These are phyloP conservation scores for Sutorius eximius DNA, from an alignment of 1,284 basidiomycete genomes.

Conservation along the genomic window DNA sequence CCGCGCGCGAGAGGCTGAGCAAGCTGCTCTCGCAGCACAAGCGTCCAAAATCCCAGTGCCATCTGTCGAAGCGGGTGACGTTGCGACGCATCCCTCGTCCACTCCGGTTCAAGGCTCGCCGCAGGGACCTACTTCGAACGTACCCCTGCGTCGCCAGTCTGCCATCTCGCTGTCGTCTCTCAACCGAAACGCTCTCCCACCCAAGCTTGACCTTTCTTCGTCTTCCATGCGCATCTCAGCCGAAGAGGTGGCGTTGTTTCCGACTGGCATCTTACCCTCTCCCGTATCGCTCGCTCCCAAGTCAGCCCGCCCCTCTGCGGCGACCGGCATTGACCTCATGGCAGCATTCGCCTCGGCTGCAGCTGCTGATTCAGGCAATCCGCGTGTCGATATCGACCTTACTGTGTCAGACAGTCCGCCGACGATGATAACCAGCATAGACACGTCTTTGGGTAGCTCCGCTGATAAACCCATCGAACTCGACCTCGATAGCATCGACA, in stretches of 20 bases:
- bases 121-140: conserved; percentile 31
- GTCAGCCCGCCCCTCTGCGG: conserved; percentile 58
- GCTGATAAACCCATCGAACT: conserved; percentile 80
- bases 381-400: conserved; percentile 46
- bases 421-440: conserved; percentile 35
- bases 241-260: conserved; percentile 57
- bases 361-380: conserved; percentile 27
- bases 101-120: conserved; percentile 25
- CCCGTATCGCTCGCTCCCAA: conserved; percentile 77
- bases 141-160: conserved; percentile 57
- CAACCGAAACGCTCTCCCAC: conserved; percentile 64
- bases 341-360: conserved; percentile 51
- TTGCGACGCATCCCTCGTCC: conserved; percentile 16
- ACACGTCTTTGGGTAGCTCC: conserved; percentile 52
- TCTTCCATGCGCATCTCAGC: conserved; percentile 59
- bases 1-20: conserved; percentile 49
- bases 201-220: conserved; percentile 72
- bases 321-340: conserved; percentile 63
- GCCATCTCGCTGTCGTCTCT: conserved; percentile 76
- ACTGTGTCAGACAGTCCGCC: conserved; percentile 30
- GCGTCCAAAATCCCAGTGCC: conserved; percentile 28
- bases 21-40: conserved; percentile 39
- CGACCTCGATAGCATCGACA: conserved; percentile 67
- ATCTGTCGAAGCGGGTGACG: conserved; percentile 32
- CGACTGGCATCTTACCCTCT: conserved; percentile 59